Conservation (phyloP, 352 stramenopile species). For the Globisporangium alternatum region DNA sequence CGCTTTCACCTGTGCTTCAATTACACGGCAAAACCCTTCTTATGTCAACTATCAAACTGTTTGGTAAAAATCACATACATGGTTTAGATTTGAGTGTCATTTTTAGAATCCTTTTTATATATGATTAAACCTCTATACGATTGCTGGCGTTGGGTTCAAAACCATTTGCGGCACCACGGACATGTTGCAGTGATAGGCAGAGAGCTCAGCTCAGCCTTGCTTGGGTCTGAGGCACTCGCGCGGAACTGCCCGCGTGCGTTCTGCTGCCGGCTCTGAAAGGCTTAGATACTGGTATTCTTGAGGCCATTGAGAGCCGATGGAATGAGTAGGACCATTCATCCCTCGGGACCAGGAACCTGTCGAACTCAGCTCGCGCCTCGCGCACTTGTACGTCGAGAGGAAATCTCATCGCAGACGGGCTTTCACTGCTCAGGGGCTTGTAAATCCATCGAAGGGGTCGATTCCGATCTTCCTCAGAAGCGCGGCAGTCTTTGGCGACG, state of each 20-base stretch:
- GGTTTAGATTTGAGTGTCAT: too few species aligned
- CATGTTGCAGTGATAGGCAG: not conserved
- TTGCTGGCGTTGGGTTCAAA: not conserved
- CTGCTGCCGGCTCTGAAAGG: not conserved
- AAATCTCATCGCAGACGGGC: not conserved
- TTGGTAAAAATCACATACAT: not conserved
- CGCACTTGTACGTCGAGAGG: not conserved
- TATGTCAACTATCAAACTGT: not conserved
- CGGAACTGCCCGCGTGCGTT: not conserved
- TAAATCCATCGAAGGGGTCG: conserved; percentile 7
- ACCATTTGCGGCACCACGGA: not conserved
- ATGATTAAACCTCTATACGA: not conserved
- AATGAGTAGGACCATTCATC: too few species aligned
- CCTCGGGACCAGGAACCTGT: too few species aligned
- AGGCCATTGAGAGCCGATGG: too few species aligned
- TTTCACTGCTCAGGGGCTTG: not conserved
- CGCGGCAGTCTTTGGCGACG: conserved; percentile 12
- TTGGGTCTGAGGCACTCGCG: not conserved
- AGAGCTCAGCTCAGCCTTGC: not conserved
- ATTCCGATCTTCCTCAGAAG: conserved; percentile 17
- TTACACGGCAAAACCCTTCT: not conserved
- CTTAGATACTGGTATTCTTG: too few species aligned
- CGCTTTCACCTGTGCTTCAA: not conserved
- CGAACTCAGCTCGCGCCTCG: too few species aligned
- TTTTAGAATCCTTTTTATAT: not conserved